Evolutionary conservation across 805 yeast species (phyloP).

Genomic region (Starmerella vaccinii): DNA sequence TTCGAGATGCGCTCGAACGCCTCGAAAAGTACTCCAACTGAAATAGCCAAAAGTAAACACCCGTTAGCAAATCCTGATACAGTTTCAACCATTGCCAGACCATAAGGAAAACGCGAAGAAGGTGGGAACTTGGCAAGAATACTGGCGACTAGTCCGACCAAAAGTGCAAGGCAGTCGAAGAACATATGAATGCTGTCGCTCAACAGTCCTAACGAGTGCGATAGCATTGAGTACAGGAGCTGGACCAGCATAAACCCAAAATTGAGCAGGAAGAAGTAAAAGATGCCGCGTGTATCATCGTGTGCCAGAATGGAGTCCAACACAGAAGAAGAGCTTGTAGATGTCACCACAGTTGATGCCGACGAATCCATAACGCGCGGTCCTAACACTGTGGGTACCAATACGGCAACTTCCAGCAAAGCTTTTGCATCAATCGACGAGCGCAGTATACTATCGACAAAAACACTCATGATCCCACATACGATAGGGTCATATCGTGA

Average conservation of each 20-base stretch:
- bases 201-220: slow-evolving; percentile 80
- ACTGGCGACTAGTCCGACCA: slow-evolving; percentile 83
- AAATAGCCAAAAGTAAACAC: slow-evolving; percentile 74
- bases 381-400: slow-evolving; percentile 12
- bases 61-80: slow-evolving; percentile 95
- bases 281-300: slow-evolving; percentile 76
- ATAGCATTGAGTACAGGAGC: slow-evolving; percentile 78
- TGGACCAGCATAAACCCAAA: slow-evolving; percentile 92
- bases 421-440: not conserved
- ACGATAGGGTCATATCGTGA: slow-evolving; percentile 9
- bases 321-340: slow-evolving; percentile 22
- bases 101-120: slow-evolving; percentile 72
- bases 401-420: not conserved
- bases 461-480: slow-evolving; percentile 6
- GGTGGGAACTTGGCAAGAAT: slow-evolving; percentile 50
- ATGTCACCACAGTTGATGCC: not conserved
- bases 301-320: slow-evolving; percentile 37
- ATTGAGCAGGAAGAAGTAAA: slow-evolving; percentile 74
- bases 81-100: slow-evolving; percentile 74
- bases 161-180: slow-evolving; percentile 80
- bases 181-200: slow-evolving; percentile 97
- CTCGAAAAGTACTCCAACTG: slow-evolving; percentile 77
- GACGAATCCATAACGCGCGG: not conserved
- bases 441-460: slow-evolving; percentile 11
- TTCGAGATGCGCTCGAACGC: slow-evolving; percentile 69